Evolutionary conservation across 768 basidiomycete genomes (phyloP).

Genomic region (Boletus vermiculosoides): DNA sequence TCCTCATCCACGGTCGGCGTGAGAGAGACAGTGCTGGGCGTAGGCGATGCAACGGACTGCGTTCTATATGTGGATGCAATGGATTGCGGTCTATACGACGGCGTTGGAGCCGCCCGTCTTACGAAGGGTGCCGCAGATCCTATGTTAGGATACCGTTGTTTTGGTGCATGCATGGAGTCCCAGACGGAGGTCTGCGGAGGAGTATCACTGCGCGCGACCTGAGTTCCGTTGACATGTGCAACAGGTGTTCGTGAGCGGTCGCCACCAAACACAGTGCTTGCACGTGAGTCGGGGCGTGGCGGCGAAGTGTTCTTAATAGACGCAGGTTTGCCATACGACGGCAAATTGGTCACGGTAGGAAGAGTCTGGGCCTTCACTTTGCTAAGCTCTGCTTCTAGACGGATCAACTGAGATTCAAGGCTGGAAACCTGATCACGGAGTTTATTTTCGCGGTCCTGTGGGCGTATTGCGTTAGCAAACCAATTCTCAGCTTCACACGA

Average conservation of each 20-base stretch:
- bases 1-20: conserved; percentile 69
- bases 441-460: conserved; percentile 69
- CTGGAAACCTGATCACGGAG: conserved; percentile 62
- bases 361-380: conserved; percentile 38
- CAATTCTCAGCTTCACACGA: background rate
- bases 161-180: conserved; percentile 67
- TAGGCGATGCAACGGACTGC: conserved; percentile 57
- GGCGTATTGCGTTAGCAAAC: conserved; percentile 1
- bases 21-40: conserved; percentile 71
- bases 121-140: conserved; percentile 14
- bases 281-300: conserved; percentile 71
- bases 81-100: conserved; percentile 35
- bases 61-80: conserved; percentile 49
- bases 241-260: conserved; percentile 54
- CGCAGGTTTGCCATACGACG: conserved; percentile 42
- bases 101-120: conserved; percentile 21
- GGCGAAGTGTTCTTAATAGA: conserved; percentile 39
- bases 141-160: conserved; percentile 22
- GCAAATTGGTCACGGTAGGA: conserved; percentile 30
- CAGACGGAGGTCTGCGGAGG: conserved; percentile 61
- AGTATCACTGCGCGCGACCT: conserved; percentile 40
- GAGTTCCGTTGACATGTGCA: conserved; percentile 35
- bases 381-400: conserved; percentile 58
- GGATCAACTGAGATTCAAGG: conserved; percentile 59
- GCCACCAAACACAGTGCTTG: conserved; percentile 58